Percentiles rank a stretch among this genome's conserved stretches.
These are phyloP conservation scores for Barnettozyma pratensis DNA, from an alignment of 805 yeast species.

Conservation along the genomic window DNA sequence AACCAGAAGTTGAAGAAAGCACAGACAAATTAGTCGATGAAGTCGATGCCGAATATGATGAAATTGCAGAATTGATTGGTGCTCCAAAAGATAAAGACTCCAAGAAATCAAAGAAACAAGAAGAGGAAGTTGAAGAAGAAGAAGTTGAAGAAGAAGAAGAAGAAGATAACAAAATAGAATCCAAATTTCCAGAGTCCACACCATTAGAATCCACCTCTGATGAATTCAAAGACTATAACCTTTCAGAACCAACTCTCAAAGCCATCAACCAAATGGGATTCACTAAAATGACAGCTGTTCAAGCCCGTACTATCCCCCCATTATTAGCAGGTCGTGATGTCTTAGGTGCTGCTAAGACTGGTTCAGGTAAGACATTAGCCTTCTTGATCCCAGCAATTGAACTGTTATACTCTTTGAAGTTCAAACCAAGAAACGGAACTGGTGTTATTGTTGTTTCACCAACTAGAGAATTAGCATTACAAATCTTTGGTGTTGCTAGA, in stretches of 20 bases:
- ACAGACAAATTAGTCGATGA: constrained; percentile 46
- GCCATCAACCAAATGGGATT: constrained; percentile 90
- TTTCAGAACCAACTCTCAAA: constrained; percentile 77
- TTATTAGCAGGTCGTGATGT: constrained; percentile 95
- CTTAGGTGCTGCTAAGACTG: constrained; percentile 99
- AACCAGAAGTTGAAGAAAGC: constrained; percentile 26
- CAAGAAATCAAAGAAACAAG: constrained; percentile 15
- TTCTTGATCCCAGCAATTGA: constrained; percentile 95
- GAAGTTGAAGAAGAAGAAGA: constrained; percentile 16
- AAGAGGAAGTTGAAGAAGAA: constrained; percentile 14
- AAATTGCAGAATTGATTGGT: constrained; percentile 49
- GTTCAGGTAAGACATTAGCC: constrained; percentile 97
- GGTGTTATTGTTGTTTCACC: constrained; percentile 96
- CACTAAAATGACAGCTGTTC: constrained; percentile 87
- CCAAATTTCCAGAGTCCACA: constrained; percentile 10
- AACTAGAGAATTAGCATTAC: constrained; percentile 95
- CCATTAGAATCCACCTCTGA: constrained; percentile 20
- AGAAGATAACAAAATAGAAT: constrained; percentile 14
- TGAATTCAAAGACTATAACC: constrained; percentile 44
- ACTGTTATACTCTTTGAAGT: constrained; percentile 79
- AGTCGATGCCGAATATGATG: constrained; percentile 52
- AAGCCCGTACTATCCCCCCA: constrained; percentile 94
- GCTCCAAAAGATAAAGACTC: constrained; percentile 30
- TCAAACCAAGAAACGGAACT: constrained; percentile 97
- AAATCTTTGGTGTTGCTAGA: constrained; percentile 95